Conservation (phyloP, 805 yeast species). For the Myxozyma monticola region DNA sequence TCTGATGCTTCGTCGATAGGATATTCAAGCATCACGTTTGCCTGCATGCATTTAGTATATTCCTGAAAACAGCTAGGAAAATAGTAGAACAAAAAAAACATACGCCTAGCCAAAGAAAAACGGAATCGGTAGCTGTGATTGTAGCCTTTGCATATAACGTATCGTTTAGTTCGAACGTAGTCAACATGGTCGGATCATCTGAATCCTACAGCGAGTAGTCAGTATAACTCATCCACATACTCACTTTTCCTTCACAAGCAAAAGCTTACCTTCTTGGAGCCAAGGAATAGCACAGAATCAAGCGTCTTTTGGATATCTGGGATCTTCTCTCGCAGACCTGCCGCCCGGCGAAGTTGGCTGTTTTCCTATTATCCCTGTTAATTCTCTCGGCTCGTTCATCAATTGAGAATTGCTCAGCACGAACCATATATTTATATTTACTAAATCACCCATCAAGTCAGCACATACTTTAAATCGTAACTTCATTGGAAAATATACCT, state of each 20-base stretch:
- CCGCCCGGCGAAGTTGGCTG: slow-evolving; percentile 44
- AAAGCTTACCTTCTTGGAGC: slow-evolving; percentile 44
- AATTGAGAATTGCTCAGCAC: slow-evolving; percentile 45
- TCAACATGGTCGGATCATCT: slow-evolving; percentile 49
- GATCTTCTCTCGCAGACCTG: slow-evolving; percentile 61
- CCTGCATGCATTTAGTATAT: slow-evolving; percentile 41
- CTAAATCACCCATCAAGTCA: no score
- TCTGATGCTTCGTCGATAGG: slow-evolving; percentile 84
- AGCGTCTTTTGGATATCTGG: slow-evolving; percentile 93
- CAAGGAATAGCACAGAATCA: slow-evolving; percentile 64
- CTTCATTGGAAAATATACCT: slow-evolving; percentile 42
- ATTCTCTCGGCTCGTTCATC: slow-evolving; percentile 38
- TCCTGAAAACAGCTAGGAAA: background rate
- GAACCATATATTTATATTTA: slow-evolving; percentile 86
- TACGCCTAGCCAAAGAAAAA: slow-evolving; percentile 86
- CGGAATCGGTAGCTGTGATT: slow-evolving; percentile 62
- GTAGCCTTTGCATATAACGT: slow-evolving; percentile 84
- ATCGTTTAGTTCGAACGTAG: slow-evolving; percentile 91
- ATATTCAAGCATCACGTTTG: slow-evolving; percentile 95
- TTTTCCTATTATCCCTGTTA: slow-evolving; percentile 43
- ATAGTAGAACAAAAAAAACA: slow-evolving; percentile 5
- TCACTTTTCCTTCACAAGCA: slow-evolving; percentile 1
- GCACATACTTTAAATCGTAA: background rate
- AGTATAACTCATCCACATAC: background rate
- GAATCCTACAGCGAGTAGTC: slow-evolving; percentile 36